phyloP scores from a whole-genome alignment of 352 stramenopile species.

The Phytophthora quininea region DNA sequence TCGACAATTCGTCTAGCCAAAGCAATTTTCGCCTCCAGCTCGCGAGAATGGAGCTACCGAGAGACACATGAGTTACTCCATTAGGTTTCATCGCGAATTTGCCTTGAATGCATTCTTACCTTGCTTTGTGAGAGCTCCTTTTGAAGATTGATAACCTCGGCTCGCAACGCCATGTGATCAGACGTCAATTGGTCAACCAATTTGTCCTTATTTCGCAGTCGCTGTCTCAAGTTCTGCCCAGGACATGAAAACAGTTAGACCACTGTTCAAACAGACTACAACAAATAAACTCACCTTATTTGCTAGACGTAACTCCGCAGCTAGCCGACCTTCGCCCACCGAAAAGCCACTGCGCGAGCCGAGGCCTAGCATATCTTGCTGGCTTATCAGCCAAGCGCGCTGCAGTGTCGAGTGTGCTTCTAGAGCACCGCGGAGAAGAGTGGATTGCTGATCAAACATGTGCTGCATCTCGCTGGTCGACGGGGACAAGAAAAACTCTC shows the following conservation, averaged over 20 bases:
- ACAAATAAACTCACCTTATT: constrained; percentile 65
- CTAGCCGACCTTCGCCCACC: constrained; percentile 82
- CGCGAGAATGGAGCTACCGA: constrained; percentile 37
- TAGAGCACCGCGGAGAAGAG: constrained; percentile 67
- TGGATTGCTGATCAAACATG: constrained; percentile 89
- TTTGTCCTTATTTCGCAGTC: constrained; percentile 85
- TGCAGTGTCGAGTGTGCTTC: constrained; percentile 79
- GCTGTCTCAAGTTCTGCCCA: constrained; percentile 77
- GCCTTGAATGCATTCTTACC: constrained; percentile 24
- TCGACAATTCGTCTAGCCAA: constrained; percentile 7
- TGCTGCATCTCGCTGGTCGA: constrained; percentile 88
- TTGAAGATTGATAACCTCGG: constrained; percentile 65
- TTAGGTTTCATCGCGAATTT: too few relatives aligned
- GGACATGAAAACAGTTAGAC: constrained; percentile 6
- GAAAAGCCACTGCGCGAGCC: constrained; percentile 59
- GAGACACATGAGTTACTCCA: not conserved
- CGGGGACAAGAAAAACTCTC: constrained; percentile 83
- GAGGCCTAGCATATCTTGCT: constrained; percentile 74
- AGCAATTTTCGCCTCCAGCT: constrained; percentile 38
- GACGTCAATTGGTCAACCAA: constrained; percentile 78
- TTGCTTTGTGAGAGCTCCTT: constrained; percentile 66
- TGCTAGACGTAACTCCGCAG: constrained; percentile 77
- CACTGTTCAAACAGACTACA: not conserved
- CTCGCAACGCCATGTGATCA: constrained; percentile 69
- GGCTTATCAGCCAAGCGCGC: constrained; percentile 76